Evolutionary conservation across 768 basidiomycete genomes (phyloP), one percentile per base, ranked within the genome.

Genomic region (Suillus tomentosus): DNA sequence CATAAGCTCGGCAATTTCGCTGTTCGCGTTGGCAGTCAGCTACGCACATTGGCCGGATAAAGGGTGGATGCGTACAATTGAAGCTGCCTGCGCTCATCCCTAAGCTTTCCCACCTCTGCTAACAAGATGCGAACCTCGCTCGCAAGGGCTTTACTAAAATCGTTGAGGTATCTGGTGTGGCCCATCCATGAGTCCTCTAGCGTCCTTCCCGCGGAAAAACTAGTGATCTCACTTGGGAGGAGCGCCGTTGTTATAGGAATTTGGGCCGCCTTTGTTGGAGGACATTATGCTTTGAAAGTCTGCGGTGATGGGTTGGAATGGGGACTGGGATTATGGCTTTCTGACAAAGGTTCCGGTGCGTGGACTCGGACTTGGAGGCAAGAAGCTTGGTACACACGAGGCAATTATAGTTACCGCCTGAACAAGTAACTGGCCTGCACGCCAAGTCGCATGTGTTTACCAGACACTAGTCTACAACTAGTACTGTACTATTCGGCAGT

Each of bases 1-100:
- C 90, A 94, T 90, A 64, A 94, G 80, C 73, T 91, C 90, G 31
- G 92, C 87, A 67, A 95, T 92, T 75, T 95, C 92, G 67, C 92
- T 94, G 70, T 58, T 43, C 11, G 57, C 27, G 17, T 63, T 43
- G 42, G 17, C 47, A 47, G 31, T 27, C 31, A 42, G 60, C n/a
- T 45, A 22, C 14, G 22, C 43, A 53, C 37, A 51, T 50, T 53
- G 22, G 36, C 15, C 22, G 24, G 51, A 55, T 42, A 19, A 40
- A n/a, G 15, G 17, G 42, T 42, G 31, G 6, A n/a, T 15, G 24
- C 81, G 68, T 65, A 86, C 85, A 82, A 84, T 65, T 87, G 86
- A 64, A 87, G 73, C 51, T 82, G 80, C 37, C 84, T 74, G 51
- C 86, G 81, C 71, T 87, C 85, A 62, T 87, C 85, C 60, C 85